Base-by-base conservation (phyloP, 75 land plant species). In the Picea sitchensis region DNA sequence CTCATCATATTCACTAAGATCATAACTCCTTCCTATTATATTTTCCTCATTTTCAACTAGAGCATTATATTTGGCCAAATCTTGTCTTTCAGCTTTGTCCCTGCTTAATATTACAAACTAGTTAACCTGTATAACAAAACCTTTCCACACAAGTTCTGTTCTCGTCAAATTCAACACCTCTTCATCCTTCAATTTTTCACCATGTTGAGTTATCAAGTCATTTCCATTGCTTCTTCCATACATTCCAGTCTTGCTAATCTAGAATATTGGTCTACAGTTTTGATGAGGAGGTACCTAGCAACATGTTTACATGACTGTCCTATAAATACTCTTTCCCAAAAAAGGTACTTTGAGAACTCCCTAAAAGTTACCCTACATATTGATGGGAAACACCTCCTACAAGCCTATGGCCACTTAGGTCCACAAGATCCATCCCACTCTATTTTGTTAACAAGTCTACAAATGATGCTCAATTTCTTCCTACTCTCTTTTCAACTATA, bases 81-180 rank as follows among this genome's bases (percentile, higher is more conserved):
- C 79, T 18, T 81, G 81, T 21, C 82, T 86, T 57, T 13, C 26
- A 26, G 26, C 26, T 26, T 26, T 26, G 26, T 87, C 89, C 84
- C 81, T 85, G 56, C 87, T 92, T 74, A 88, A 57, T 81, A 82
- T 78, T 64, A 83, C 77, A 3, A 91, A 83, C 34, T 91, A 88
- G 79, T 86, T 83, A 36, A 78, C 81, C 72, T 91, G 88, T 57
- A 86, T 77, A 62, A 89, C 93, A 89, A 91, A 97, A 13, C 96
- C 98, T 80, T 93, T 88, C 99, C 99, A 97, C 18, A 85, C 89
- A 71, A 94, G 89, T 54, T 97, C 93, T 63, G 91, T 65, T 51
- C 85, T 86, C 92, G 93, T 91, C 86, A 90, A 78, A 61, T 85
- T 89, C 30, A 93, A 58, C 61, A 91, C 94, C 61, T 92, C 96